phyloP scores from a whole-genome alignment of 192 early-diverging fungal genomes.

The Powellomyces hirtus region DNA sequence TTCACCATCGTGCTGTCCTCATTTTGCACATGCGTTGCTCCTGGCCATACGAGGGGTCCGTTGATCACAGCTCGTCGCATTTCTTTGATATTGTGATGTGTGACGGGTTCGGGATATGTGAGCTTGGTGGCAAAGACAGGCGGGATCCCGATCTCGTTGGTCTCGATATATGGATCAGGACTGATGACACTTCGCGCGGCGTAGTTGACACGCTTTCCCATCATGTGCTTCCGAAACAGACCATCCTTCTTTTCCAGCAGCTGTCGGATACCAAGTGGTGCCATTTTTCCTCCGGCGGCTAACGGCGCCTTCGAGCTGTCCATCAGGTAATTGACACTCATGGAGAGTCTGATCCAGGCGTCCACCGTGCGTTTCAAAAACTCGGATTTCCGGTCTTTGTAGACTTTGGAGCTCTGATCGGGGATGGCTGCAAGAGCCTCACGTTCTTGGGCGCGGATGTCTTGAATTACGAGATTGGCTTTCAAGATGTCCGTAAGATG shows the following conservation, averaged over 20 bases:
- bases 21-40: slow-evolving; percentile 90
- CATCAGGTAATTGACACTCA: slow-evolving; percentile 87
- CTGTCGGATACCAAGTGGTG: slow-evolving; percentile 92
- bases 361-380: slow-evolving; percentile 46
- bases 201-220: slow-evolving; percentile 99
- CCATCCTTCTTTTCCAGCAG: slow-evolving; percentile 99
- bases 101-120: slow-evolving; percentile 98
- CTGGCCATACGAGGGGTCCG: slow-evolving; percentile 94
- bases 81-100: slow-evolving; percentile 89
- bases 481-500: slow-evolving; percentile 82
- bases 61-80: slow-evolving; percentile 91
- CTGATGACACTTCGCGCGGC: slow-evolving; percentile 97
- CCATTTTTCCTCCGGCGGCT: slow-evolving; percentile 55
- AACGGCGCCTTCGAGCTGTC: slow-evolving; percentile 88
- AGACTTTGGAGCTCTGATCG: slow-evolving; percentile 27
- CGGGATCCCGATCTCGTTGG: slow-evolving; percentile 96
- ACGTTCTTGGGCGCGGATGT: slow-evolving; percentile 37
- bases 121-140: slow-evolving; percentile 92
- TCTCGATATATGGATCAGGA: slow-evolving; percentile 97
- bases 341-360: slow-evolving; percentile 81
- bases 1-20: slow-evolving; percentile 90
- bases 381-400: slow-evolving; percentile 7
- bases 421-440: slow-evolving; percentile 40
- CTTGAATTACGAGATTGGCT: slow-evolving; percentile 64
- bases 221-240: slow-evolving; percentile 99